Conservation (phyloP, 2,329 filamentous ascomycete species). For the Xylaria multiplex region DNA sequence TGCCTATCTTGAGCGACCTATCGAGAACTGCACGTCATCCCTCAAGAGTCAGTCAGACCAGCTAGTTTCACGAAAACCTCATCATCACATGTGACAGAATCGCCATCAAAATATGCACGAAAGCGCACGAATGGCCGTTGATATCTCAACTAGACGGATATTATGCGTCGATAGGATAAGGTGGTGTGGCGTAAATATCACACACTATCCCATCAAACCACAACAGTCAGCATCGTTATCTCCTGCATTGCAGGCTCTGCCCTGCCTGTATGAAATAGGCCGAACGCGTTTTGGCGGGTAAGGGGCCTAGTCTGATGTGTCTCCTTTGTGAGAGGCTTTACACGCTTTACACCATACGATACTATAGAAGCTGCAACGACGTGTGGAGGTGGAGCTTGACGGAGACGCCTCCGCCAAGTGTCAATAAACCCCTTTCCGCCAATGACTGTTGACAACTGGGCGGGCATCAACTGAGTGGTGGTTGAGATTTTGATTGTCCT, state of each 20-base stretch:
- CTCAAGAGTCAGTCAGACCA: not conserved
- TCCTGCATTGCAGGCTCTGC: constrained; percentile 1
- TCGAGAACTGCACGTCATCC: not conserved
- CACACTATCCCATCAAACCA: not conserved
- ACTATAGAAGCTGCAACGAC: constrained; percentile 4
- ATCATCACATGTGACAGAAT: not conserved
- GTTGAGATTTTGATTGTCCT: constrained; percentile 14
- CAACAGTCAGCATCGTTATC: constrained; percentile 10
- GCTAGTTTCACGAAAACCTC: not conserved
- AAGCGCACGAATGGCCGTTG: constrained; percentile 5
- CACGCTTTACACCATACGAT: not conserved
- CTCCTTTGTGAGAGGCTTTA: constrained; percentile 4
- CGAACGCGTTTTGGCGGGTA: constrained; percentile 2
- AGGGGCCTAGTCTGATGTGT: not conserved
- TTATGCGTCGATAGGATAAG: not conserved
- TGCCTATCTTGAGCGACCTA: not conserved
- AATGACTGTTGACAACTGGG: constrained; percentile 14
- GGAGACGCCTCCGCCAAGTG: constrained; percentile 8
- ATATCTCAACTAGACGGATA: not conserved
- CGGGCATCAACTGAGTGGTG: constrained; percentile 7
- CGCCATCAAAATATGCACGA: not conserved
- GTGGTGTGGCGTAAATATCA: constrained; percentile 7
- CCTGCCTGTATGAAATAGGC: not conserved
- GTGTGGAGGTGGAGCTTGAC: constrained; percentile 16
- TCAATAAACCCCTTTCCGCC: constrained; percentile 21